phyloP scores from a whole-genome alignment of 23 red algal genomes.

The Pyropia haitanensis region DNA sequence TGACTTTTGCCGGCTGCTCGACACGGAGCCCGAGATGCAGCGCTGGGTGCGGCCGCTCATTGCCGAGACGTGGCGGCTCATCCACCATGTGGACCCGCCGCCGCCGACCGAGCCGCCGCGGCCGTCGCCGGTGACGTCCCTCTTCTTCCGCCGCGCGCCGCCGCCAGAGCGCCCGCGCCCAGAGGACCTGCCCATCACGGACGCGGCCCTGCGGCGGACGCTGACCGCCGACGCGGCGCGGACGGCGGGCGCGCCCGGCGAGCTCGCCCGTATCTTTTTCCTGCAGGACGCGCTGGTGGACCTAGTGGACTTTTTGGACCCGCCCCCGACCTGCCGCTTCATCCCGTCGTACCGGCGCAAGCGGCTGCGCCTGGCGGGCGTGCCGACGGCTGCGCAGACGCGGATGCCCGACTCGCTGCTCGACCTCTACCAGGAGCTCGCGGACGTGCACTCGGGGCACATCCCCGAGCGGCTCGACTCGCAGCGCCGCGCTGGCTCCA shows the following conservation, averaged over 20 bases:
- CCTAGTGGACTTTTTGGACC: slow-evolving; percentile 64
- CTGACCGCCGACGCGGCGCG: too few species aligned
- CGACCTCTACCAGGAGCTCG: slow-evolving; percentile 38
- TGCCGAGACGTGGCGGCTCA: not conserved
- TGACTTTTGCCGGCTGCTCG: slow-evolving; percentile 35
- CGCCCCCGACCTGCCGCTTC: slow-evolving; percentile 27
- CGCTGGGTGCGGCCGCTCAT: slow-evolving; percentile 32
- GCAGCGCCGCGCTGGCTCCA: too few species aligned
- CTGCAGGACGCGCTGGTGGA: slow-evolving; percentile 40
- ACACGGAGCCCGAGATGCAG: slow-evolving; percentile 11
- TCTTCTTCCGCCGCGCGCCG: too few species aligned
- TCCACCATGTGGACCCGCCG: too few species aligned
- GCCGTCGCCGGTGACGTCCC: too few species aligned
- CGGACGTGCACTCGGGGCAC: slow-evolving; percentile 7
- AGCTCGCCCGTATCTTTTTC: not conserved
- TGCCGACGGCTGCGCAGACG: slow-evolving; percentile 17
- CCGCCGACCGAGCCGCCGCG: too few species aligned
- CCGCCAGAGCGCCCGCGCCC: too few species aligned
- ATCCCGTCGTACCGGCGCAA: slow-evolving; percentile 32
- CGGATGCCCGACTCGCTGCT: slow-evolving; percentile 23
- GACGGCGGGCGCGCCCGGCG: too few species aligned
- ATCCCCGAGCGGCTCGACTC: too few species aligned
- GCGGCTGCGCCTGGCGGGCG: slow-evolving; percentile 34
- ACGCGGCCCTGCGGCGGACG: too few species aligned
- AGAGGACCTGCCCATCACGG: too few species aligned